Evolutionary conservation across 495 filamentous ascomycete species (phyloP).

Genomic region (Rhypophila decipiens): DNA sequence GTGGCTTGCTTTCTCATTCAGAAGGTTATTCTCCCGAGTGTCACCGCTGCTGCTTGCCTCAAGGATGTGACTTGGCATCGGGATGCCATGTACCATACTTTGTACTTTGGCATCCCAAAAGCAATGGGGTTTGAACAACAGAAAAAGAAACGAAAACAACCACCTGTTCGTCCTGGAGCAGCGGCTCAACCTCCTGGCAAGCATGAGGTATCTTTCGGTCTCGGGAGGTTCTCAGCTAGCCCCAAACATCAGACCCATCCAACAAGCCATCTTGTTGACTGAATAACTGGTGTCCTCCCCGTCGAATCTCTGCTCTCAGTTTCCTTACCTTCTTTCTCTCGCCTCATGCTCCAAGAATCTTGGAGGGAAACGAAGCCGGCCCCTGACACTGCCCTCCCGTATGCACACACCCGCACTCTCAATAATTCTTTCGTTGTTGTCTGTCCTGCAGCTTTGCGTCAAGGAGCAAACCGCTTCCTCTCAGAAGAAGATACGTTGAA

Average conservation of each 20-base stretch:
- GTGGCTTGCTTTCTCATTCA: no score
- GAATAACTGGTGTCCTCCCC: slow-evolving; percentile 5
- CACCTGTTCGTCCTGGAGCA: not conserved
- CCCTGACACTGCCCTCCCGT: slow-evolving; percentile 6
- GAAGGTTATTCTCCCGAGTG: slow-evolving; percentile 14
- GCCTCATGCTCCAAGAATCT: not conserved
- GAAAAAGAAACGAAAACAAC: slow-evolving; percentile 16
- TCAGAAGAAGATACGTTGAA: slow-evolving; percentile 1
- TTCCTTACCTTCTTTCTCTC: not conserved
- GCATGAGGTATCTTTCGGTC: not conserved
- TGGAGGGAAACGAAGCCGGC: not conserved
- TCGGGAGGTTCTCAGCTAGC: not conserved
- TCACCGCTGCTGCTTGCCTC: slow-evolving; percentile 7
- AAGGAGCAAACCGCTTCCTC: slow-evolving; percentile 26
- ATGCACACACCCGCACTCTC: slow-evolving; percentile 39
- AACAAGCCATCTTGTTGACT: not conserved
- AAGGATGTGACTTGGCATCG: slow-evolving; percentile 20
- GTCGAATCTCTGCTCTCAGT: not conserved
- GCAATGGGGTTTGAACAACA: slow-evolving; percentile 9
- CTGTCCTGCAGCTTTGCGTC: slow-evolving; percentile 37
- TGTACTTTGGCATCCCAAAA: slow-evolving; percentile 4
- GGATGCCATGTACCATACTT: not conserved
- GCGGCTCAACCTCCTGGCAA: not conserved
- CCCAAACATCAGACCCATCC: slow-evolving; percentile 3
- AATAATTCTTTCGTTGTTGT: slow-evolving; percentile 32